These are phyloP conservation scores for Penicillium salamii DNA, from an alignment of 495 filamentous ascomycete genomes.

Conservation along the genomic window DNA sequence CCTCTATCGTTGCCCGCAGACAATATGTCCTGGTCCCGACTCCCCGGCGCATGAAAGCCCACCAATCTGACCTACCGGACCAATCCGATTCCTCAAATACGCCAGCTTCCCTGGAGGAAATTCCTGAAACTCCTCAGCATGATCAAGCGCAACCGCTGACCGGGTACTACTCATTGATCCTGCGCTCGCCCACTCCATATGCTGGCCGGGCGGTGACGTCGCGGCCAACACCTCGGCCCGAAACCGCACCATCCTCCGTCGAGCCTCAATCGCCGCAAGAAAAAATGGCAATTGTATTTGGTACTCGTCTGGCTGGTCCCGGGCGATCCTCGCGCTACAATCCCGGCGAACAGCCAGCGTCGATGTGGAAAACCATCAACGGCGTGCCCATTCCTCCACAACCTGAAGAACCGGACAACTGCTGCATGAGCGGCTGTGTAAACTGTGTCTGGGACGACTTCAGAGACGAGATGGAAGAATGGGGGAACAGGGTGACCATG, in stretches of 20 bases:
- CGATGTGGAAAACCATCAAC: conserved; percentile 60
- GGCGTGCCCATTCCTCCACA: conserved; percentile 78
- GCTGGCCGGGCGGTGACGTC: conserved; percentile 20
- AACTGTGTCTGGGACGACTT: conserved; percentile 96
- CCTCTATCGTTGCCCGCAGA: conserved; percentile 4
- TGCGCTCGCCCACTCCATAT: conserved; percentile 30
- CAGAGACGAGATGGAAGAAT: conserved; percentile 87
- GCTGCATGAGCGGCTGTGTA: conserved; percentile 98
- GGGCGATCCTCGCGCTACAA: conserved; percentile 59
- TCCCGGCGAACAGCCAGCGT: conserved; percentile 40
- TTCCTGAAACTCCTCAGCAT: conserved; percentile 1
- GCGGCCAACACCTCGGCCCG: conserved; percentile 18
- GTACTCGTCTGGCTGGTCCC: conserved; percentile 68
- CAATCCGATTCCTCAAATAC: conserved; percentile 8
- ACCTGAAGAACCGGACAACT: conserved; percentile 92
- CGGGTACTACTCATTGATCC: conserved; percentile 40
- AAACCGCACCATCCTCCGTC: conserved; percentile 22
- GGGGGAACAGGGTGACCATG: conserved; percentile 59
- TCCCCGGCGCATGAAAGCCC: conserved; percentile 23
- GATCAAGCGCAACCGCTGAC: conserved; percentile 41
- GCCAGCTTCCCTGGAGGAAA: conserved; percentile 12
- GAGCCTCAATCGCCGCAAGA: conserved; percentile 43
- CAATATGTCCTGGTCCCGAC: conserved; percentile 21
- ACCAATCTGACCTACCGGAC: conserved; percentile 3
- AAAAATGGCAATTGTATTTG: conserved; percentile 71